Percentiles rank a stretch among this genome's conserved stretches.
These are phyloP conservation scores for Aspergillus carlsbadensis DNA, from an alignment of 495 filamentous ascomycete species.

Conservation along the genomic window DNA sequence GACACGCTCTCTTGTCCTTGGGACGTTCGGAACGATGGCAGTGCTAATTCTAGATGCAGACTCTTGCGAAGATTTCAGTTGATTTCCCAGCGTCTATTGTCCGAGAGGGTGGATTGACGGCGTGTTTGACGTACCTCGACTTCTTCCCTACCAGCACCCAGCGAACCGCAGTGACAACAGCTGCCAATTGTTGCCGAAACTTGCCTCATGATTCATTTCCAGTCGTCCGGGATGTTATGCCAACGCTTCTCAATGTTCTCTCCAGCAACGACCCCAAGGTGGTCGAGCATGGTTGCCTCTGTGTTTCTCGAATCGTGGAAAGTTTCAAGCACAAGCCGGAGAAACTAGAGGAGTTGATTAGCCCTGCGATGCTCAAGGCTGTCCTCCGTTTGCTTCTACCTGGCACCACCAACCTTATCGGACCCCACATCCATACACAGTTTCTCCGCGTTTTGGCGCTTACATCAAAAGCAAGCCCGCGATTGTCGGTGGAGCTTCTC, in stretches of 20 bases:
- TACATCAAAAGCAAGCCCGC: constrained; percentile 82
- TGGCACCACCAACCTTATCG: constrained; percentile 93
- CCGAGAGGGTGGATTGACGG: constrained; percentile 89
- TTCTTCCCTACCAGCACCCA: constrained; percentile 98
- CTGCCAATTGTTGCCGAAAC: constrained; percentile 96
- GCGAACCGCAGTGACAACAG: constrained; percentile 92
- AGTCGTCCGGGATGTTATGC: constrained; percentile 91
- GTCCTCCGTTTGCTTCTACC: constrained; percentile 89
- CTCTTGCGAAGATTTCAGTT: constrained; percentile 93
- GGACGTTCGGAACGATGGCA: neutral
- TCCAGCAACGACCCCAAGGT: constrained; percentile 93
- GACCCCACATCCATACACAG: constrained; percentile 93
- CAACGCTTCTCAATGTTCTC: constrained; percentile 84
- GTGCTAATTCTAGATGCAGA: constrained; percentile 44
- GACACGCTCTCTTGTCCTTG: neutral
- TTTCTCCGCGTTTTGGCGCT: constrained; percentile 90
- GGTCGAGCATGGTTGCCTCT: constrained; percentile 93
- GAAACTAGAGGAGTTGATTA: constrained; percentile 90
- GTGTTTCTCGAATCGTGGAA: constrained; percentile 94
- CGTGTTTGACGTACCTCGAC: constrained; percentile 90
- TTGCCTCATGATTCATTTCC: constrained; percentile 90
- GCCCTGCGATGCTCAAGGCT: constrained; percentile 78
- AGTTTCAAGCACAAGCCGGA: constrained; percentile 86
- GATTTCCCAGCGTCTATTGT: constrained; percentile 97
- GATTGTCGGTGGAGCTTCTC: constrained; percentile 83